Evolutionary conservation across 2,329 filamentous ascomycete species (phyloP).

Genomic region (Sarocladium oryzae): DNA sequence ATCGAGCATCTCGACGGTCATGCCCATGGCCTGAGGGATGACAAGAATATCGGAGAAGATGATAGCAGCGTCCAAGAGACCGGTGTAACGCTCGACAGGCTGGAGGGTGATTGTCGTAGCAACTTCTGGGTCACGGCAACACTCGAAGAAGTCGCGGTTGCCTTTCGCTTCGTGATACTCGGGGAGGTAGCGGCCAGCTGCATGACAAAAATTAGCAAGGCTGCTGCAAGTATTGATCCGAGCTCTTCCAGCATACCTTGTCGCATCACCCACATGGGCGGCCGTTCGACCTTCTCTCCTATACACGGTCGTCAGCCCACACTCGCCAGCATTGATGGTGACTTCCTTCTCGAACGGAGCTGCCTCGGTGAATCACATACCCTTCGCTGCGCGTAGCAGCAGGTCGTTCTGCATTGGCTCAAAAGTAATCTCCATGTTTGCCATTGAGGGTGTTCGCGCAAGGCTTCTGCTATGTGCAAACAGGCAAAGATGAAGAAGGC

Average conservation of each 20-base stretch:
- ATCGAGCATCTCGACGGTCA: slow-evolving; percentile 97
- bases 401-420: slow-evolving; percentile 88
- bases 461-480: background rate
- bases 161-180: slow-evolving; percentile 97
- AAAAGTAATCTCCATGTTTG: slow-evolving; percentile 63
- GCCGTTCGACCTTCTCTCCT: slow-evolving; percentile 87
- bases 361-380: slow-evolving; percentile 46
- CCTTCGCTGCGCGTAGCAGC: slow-evolving; percentile 81
- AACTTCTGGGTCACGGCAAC: slow-evolving; percentile 88
- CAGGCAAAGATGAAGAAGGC: background rate
- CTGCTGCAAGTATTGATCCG: no score
- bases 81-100: slow-evolving; percentile 84
- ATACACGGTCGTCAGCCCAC: background rate
- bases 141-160: slow-evolving; percentile 89
- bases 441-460: background rate
- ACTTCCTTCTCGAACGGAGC: no score
- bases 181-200: slow-evolving; percentile 92
- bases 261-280: slow-evolving; percentile 98
- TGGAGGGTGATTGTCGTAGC: slow-evolving; percentile 91
- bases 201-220: background rate
- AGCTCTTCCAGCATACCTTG: no score
- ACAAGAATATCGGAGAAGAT: slow-evolving; percentile 99
- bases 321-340: background rate
- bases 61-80: slow-evolving; percentile 91
- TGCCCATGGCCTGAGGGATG: slow-evolving; percentile 95